Base-by-base conservation (phyloP, 2,329 filamentous ascomycete genomes). In the Stromatinia cepivora region DNA sequence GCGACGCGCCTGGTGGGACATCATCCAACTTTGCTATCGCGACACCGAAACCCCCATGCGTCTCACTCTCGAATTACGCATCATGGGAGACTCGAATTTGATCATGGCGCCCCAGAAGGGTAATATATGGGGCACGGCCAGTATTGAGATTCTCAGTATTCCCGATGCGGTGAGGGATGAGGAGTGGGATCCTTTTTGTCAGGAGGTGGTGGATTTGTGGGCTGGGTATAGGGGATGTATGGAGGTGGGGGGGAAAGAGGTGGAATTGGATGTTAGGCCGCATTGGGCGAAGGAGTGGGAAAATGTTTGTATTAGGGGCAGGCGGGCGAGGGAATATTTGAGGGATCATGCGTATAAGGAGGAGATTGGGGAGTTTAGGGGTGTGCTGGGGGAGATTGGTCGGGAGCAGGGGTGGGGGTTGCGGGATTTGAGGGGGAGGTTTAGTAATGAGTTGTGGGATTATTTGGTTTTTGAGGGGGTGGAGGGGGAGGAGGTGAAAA, bases 1-100 rank as follows among this genome's bases (percentile, higher is more conserved):
- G 1, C 81, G 81, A 66, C 78, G 78, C 6, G 83, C 82, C 0
- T 85, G 83, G 83, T 85, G 83, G 83, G 83, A 84, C 67, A 81
- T 81, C 20, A 84, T 85, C 71, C 77, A 81, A 8, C 77, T 80
- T 1, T 80, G 79, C n/a, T 84, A 84, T 71, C 73, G 76, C 53
- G 75, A 80, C 58, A 73, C 73, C 11, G 76, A 77, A 9, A 78
- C 76, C 3, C 79, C 82, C 0, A 81, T 83, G 78, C 79, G 82
- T 3, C 77, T 84, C 64, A 79, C 81, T 5, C 78, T 84, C 13
- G 82, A 83, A 68, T 76, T 84, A 77, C 78, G 81, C 31, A 81
- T 84, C 69, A 82, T 81, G 75, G 80, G 79, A 3, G 75, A 75
- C n/a, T 81, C 79, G 63, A 76, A 82, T 22, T 70, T 84, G 22